Percentiles rank a stretch among this genome's conserved stretches.
Conservation (phyloP, 331 rosid species). For the Erythrophleum ivorense region DNA sequence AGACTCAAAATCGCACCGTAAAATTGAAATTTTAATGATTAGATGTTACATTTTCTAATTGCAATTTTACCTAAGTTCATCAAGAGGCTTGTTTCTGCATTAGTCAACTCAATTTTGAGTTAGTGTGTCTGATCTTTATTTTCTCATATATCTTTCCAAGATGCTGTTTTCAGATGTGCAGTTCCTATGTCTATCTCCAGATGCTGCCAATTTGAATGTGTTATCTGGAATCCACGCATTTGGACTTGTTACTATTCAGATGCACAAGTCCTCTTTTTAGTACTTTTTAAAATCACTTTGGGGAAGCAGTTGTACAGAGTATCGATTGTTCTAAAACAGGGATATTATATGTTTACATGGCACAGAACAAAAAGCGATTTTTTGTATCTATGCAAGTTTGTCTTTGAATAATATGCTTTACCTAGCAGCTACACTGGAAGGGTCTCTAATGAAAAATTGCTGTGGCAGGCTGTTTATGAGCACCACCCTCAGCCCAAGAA, state of each 20-base stretch:
- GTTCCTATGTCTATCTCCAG: not conserved
- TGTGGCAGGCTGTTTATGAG: conserved; percentile 93
- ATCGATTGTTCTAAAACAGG: not conserved
- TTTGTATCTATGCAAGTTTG: conserved; percentile 10
- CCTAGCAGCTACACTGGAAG: conserved; percentile 2
- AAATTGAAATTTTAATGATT: not conserved
- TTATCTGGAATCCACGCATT: not conserved
- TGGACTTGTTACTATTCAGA: not conserved
- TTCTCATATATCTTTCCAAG: not conserved
- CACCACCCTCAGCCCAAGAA: conserved; percentile 99
- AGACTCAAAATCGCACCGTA: not conserved
- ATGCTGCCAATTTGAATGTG: not conserved
- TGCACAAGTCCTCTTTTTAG: not conserved
- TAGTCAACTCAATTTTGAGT: not conserved
- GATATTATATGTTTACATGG: conserved; percentile 20
- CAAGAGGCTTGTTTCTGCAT: not conserved
- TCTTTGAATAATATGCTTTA: conserved; percentile 24
- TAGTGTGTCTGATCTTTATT: not conserved
- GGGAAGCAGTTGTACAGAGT: not conserved
- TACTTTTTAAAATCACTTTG: not conserved
- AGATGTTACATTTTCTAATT: not conserved
- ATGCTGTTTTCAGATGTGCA: not conserved
- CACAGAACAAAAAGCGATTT: not conserved
- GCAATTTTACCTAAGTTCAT: no score
- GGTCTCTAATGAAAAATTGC: conserved; percentile 7